Conservation (phyloP, 768 basidiomycete species). For the Lentinula detonsa region DNA sequence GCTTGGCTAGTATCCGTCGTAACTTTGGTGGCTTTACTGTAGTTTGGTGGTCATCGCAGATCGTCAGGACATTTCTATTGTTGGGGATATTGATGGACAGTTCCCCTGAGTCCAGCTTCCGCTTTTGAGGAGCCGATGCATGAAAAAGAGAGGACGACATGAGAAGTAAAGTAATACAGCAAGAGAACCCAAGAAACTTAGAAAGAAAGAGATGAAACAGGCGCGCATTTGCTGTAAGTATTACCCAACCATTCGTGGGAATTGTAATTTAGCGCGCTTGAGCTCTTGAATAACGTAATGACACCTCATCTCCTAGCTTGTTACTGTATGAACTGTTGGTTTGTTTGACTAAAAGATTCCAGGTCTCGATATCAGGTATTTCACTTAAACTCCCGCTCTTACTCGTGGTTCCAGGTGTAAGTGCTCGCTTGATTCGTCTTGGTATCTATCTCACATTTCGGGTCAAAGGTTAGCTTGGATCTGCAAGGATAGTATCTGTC, state of each 20-base stretch:
- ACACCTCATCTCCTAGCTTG: no score
- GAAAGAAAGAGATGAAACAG: background rate
- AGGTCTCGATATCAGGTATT: no score
- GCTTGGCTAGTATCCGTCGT: constrained; percentile 3
- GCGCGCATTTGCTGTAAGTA: background rate
- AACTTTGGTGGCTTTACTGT: constrained; percentile 1
- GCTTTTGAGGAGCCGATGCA: background rate
- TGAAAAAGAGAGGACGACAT: background rate
- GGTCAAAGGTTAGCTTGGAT: no score
- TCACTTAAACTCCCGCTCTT: no score
- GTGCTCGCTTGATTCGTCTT: no score
- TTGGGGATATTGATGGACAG: background rate
- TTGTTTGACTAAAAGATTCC: no score
- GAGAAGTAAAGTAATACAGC: background rate
- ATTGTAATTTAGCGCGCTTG: no score
- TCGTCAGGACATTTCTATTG: background rate
- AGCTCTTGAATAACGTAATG: background rate
- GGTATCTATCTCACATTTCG: no score
- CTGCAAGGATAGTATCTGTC: no score
- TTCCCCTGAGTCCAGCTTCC: background rate
- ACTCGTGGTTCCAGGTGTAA: no score
- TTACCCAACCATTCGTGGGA: background rate
- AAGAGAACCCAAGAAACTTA: background rate
- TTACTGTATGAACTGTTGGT: no score
- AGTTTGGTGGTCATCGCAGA: background rate